These are phyloP conservation scores for Suillus hirtellus DNA, from an alignment of 768 basidiomycete genomes.

Conservation along the genomic window DNA sequence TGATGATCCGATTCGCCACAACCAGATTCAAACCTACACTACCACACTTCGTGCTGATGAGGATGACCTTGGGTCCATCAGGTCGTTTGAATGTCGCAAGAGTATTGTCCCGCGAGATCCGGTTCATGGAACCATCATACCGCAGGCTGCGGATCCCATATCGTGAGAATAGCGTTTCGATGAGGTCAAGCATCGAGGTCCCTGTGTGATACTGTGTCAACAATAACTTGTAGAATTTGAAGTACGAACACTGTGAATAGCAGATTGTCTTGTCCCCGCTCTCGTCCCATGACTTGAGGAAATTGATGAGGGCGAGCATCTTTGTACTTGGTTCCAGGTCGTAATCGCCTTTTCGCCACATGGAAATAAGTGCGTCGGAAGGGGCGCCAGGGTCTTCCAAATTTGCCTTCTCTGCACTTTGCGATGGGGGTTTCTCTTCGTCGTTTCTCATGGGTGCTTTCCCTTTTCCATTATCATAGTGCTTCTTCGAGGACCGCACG, in stretches of 20 bases:
- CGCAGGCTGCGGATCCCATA: conserved; percentile 59
- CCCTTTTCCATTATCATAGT: conserved; percentile 2
- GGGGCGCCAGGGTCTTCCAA: conserved; percentile 32
- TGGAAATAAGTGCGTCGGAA: conserved; percentile 46
- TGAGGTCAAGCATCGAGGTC: conserved; percentile 71
- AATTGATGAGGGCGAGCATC: conserved; percentile 58
- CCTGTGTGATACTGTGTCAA: conserved; percentile 37
- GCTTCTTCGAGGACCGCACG: conserved; percentile 1
- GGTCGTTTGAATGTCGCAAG: conserved; percentile 53
- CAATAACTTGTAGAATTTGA: background rate
- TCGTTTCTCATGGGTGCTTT: background rate
- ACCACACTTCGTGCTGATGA: conserved; percentile 69
- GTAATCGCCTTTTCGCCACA: conserved; percentile 61
- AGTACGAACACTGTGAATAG: conserved; percentile 62
- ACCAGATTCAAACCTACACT: conserved; percentile 72
- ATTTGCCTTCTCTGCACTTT: conserved; percentile 31
- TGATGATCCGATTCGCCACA: conserved; percentile 67
- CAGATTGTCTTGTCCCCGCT: conserved; percentile 70
- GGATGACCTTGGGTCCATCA: conserved; percentile 61
- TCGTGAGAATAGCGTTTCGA: conserved; percentile 59
- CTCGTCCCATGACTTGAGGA: conserved; percentile 58
- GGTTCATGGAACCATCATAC: conserved; percentile 72
- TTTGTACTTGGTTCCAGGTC: conserved; percentile 68
- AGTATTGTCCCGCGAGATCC: conserved; percentile 48
- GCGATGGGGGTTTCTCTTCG: conserved; percentile 11